Conservation (phyloP, 495 filamentous ascomycete species). For the Annulohypoxylon maeteangense region DNA sequence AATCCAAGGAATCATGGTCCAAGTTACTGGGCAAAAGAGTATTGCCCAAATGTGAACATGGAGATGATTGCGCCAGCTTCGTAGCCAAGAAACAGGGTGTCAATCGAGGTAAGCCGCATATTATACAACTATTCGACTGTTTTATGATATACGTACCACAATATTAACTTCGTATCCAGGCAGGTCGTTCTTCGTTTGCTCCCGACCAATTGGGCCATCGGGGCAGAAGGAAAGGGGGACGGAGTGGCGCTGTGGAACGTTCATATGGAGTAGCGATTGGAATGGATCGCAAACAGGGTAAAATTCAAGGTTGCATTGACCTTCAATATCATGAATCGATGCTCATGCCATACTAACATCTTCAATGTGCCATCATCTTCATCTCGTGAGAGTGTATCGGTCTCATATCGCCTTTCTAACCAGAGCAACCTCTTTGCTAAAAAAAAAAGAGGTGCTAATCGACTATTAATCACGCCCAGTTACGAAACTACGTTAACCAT, state of each 20-base stretch:
- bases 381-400: no score
- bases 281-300: slow-evolving; percentile 40
- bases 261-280: slow-evolving; percentile 94
- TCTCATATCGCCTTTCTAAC: no score
- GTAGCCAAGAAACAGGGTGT: slow-evolving; percentile 87
- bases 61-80: slow-evolving; percentile 83
- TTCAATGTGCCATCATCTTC: no score
- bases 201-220: slow-evolving; percentile 81
- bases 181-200: slow-evolving; percentile 86
- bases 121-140: background rate
- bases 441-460: no score
- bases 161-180: slow-evolving; percentile 55
- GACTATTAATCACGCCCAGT: no score
- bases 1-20: slow-evolving; percentile 84
- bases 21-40: slow-evolving; percentile 82
- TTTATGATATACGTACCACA: background rate
- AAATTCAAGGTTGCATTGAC: background rate
- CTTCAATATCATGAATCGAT: no score
- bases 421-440: no score
- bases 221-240: slow-evolving; percentile 84
- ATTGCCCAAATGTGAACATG: slow-evolving; percentile 84
- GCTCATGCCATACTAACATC: no score
- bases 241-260: slow-evolving; percentile 85
- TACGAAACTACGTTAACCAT: no score
- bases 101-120: slow-evolving; percentile 69